These are phyloP conservation scores for Tolypocladium ophioglossoides DNA, from an alignment of 2,329 filamentous ascomycete species.

Conservation along the genomic window DNA sequence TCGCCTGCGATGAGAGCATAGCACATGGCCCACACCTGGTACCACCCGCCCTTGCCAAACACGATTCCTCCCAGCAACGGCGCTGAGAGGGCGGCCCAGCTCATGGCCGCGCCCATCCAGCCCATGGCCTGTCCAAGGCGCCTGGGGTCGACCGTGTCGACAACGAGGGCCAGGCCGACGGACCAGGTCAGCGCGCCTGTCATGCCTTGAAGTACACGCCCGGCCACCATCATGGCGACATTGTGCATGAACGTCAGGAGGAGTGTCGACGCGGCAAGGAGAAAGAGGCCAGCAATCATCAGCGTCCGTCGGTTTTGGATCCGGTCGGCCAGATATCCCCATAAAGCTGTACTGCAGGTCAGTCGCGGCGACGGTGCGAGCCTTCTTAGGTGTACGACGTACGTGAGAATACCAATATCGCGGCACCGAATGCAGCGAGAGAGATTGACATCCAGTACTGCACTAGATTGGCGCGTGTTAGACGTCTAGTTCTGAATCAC, in stretches of 20 bases:
- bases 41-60: slow-evolving; percentile 21
- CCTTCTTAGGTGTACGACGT: slow-evolving; percentile 1
- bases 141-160: slow-evolving; percentile 20
- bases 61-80: slow-evolving; percentile 23
- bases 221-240: slow-evolving; percentile 20
- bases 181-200: slow-evolving; percentile 24
- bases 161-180: slow-evolving; percentile 23
- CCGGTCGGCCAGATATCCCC: slow-evolving; percentile 24
- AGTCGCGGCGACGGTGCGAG: background rate
- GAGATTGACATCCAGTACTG: slow-evolving; percentile 26
- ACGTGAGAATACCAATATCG: slow-evolving; percentile 20
- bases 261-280: slow-evolving; percentile 17
- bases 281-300: slow-evolving; percentile 21
- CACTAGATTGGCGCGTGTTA: slow-evolving; percentile 6
- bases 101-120: slow-evolving; percentile 22
- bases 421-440: slow-evolving; percentile 20
- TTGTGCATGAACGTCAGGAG: slow-evolving; percentile 19
- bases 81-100: slow-evolving; percentile 19
- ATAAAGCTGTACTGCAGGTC: slow-evolving; percentile 15
- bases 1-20: slow-evolving; percentile 22
- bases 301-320: slow-evolving; percentile 19
- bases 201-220: slow-evolving; percentile 21
- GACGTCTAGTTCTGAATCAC: background rate
- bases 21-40: slow-evolving; percentile 23
- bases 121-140: slow-evolving; percentile 21